Evolutionary conservation across 345 rosid species (phyloP), one percentile per base, ranked within the genome.

Genomic region (Jatropha curcas): DNA sequence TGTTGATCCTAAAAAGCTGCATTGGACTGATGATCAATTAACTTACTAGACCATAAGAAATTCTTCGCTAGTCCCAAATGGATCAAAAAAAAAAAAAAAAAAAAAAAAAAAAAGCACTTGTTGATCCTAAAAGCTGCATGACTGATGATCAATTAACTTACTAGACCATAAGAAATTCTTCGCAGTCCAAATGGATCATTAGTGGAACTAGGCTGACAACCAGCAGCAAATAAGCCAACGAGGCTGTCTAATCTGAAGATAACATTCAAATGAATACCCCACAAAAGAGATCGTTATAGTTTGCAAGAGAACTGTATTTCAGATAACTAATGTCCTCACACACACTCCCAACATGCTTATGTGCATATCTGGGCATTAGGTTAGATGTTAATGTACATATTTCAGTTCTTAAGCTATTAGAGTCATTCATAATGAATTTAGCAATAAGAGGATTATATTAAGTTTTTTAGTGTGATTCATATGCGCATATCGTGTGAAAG

Each of bases 201-300:
- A 27, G 95, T 82, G 74, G 98, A 92, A 82, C 89, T 89, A 78
- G 97, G 98, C 82, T 92, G 97, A 85, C 97, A 92, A 78, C 97
- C 97, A 77, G 98, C 97, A 79, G 97, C 90, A 88, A 90, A 94
- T 79, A 94, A 82, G 74, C 98, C 97, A 71, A 92, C 88, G 74
- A 92, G 97, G 79, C 97, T 89, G 85, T 94, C 97, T 80, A 94
- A 73, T 82, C 98, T 94, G 90, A 82, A 72, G 50, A 68, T 22
- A 59, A 61, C 33, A 60, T 24, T 71, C 60, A 59, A 43, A 64
- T 77, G 64, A 65, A 34, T 51, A 71, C 50, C 71, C 46, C 25
- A 25, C 24, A 60, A 20, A 77, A 51, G 22, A 50, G 67, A 56
- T 34, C 51, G 27, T 71, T 67, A 45, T 22, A 19, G 45, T 41